Conservation (phyloP, 169 alveolate species). For the Cyclospora cayetanensis region DNA sequence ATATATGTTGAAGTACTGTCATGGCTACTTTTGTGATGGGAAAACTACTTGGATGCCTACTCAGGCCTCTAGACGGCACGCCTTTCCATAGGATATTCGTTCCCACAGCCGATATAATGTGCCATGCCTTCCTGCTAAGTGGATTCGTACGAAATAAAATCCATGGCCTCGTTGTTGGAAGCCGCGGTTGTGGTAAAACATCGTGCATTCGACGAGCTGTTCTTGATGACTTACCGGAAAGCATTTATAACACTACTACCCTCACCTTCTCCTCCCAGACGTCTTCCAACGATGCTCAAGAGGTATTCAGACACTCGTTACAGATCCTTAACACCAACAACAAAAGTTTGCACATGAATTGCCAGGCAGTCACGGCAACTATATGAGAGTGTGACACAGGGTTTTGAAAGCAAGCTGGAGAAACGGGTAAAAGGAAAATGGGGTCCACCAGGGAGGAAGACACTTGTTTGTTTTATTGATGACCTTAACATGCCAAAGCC, state of each 20-base stretch:
- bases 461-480: constrained; percentile 92
- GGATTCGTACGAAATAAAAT: constrained; percentile 81
- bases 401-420: constrained; percentile 92
- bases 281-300: constrained; percentile 81
- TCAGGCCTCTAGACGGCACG: constrained; percentile 81
- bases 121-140: constrained; percentile 85
- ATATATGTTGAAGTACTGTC: too few species aligned
- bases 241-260: constrained; percentile 79
- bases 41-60: constrained; percentile 79
- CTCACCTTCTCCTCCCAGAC: constrained; percentile 95
- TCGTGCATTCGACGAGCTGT: constrained; percentile 86
- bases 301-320: constrained; percentile 47
- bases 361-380: too few species aligned
- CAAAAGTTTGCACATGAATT: neutral
- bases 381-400: constrained; percentile 73
- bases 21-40: too few species aligned
- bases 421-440: constrained; percentile 92
- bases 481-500: constrained; percentile 96
- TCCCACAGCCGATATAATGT: constrained; percentile 93
- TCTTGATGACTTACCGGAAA: constrained; percentile 79
- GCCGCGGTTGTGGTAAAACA: constrained; percentile 96
- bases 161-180: constrained; percentile 90
- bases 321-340: constrained; percentile 83
- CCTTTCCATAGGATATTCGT: constrained; percentile 91
- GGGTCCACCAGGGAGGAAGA: constrained; percentile 93